Evolutionary conservation across 768 basidiomycete genomes (phyloP).

Genomic region (Lentinula edodes): DNA sequence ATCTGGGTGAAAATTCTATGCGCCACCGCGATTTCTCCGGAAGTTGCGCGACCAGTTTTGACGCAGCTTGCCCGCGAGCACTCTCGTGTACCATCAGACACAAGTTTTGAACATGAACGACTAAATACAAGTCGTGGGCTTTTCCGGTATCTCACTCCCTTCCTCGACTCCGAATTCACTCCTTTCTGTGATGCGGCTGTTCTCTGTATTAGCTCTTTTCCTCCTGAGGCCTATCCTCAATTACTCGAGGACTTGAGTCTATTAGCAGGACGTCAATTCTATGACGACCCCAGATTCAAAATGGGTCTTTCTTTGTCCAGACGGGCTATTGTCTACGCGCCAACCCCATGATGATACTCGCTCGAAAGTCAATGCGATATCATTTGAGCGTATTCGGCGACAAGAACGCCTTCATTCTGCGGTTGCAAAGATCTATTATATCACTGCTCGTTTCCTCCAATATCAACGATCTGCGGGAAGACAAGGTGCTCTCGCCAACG

Average conservation of each 20-base stretch:
- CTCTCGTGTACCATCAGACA: conserved; percentile 61
- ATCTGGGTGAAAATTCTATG: conserved; percentile 83
- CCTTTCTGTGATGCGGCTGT: conserved; percentile 84
- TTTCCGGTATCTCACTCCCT: conserved; percentile 81
- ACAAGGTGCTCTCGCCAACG: conserved; percentile 68
- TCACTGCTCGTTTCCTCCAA: conserved; percentile 75
- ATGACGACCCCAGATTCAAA: conserved; percentile 63
- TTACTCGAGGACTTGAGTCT: conserved; percentile 80
- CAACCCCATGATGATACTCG: conserved; percentile 64
- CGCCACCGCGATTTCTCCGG: conserved; percentile 67
- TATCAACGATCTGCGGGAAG: conserved; percentile 63
- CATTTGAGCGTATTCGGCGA: conserved; percentile 54
- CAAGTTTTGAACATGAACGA: conserved; percentile 69
- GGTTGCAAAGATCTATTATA: conserved; percentile 82
- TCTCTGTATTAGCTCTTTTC: conserved; percentile 84
- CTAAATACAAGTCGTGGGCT: conserved; percentile 77
- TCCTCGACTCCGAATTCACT: conserved; percentile 81
- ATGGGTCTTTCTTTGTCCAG: conserved; percentile 28
- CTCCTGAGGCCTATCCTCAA: conserved; percentile 68
- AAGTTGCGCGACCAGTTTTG: conserved; percentile 48
- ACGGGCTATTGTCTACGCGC: conserved; percentile 37
- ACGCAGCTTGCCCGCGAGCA: conserved; percentile 60
- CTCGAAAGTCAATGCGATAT: conserved; percentile 40
- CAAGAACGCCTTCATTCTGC: conserved; percentile 81
- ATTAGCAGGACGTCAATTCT: conserved; percentile 76